phyloP scores from a whole-genome alignment of 306 rosid genomes.

The Sesbania bispinosa region DNA sequence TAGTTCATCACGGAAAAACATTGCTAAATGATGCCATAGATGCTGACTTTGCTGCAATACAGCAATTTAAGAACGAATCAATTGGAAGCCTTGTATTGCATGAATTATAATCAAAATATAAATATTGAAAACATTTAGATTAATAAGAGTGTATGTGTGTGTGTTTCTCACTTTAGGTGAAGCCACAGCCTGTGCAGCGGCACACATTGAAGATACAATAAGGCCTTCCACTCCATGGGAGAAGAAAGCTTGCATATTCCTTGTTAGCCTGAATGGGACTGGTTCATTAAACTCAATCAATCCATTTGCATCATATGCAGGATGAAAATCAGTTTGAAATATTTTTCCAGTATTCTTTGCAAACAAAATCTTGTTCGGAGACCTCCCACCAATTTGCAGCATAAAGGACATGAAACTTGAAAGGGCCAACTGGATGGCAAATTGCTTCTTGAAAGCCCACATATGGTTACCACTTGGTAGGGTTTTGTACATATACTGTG shows the following conservation, averaged over 20 bases:
- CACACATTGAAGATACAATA: constrained; percentile 97
- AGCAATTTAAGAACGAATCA: constrained; percentile 25
- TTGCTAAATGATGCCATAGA: constrained; percentile 96
- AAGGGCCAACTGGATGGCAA: constrained; percentile 97
- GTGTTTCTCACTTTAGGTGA: constrained; percentile 67
- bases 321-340: constrained; percentile 97
- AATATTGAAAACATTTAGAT: neutral
- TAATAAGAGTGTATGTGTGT: neutral
- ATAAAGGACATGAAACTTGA: constrained; percentile 92
- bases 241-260: constrained; percentile 97
- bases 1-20: constrained; percentile 99
- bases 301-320: constrained; percentile 93
- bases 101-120: neutral
- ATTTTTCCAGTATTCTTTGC: constrained; percentile 98
- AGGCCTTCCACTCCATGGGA: constrained; percentile 97
- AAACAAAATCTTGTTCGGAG: constrained; percentile 94
- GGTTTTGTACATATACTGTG: constrained; percentile 97
- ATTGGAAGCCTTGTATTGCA: constrained; percentile 4
- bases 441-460: constrained; percentile 99
- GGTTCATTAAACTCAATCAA: constrained; percentile 92
- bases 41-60: constrained; percentile 93
- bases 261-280: constrained; percentile 95
- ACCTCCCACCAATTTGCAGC: constrained; percentile 98
- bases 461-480: constrained; percentile 84
- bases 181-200: constrained; percentile 94